These are phyloP conservation scores for Echium plantagineum DNA, from an alignment of 257 asterid genomes.

Conservation along the genomic window DNA sequence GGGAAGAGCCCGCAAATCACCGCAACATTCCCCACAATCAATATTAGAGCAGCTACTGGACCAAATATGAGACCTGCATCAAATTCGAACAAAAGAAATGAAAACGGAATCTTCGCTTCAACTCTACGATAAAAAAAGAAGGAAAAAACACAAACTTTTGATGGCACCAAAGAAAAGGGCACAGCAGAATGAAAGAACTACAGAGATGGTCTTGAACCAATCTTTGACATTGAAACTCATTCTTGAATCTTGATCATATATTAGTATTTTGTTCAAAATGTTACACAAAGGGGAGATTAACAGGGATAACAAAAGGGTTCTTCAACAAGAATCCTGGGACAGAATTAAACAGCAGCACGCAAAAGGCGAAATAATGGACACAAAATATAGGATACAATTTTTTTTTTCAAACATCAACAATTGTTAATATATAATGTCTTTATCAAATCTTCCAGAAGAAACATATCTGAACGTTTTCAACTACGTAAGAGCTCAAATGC, in stretches of 20 bases:
- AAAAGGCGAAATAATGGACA: neutral
- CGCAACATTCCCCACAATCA: conserved; percentile 59
- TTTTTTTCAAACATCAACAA: neutral
- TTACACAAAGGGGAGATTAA: neutral
- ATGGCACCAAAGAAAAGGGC: conserved; percentile 10
- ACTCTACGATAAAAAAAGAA: neutral
- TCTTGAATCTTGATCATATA: neutral
- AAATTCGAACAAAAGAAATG: neutral
- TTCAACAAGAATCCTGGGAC: neutral
- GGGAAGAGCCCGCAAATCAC: conserved; percentile 89
- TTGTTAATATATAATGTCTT: neutral
- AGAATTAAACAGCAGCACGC: neutral
- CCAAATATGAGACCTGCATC: conserved; percentile 71
- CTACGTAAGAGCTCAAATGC: no score
- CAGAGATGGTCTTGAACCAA: conserved; percentile 5
- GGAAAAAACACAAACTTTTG: conserved; percentile 4
- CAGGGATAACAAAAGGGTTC: neutral
- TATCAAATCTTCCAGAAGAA: neutral
- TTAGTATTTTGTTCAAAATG: neutral
- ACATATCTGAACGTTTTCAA: no score
- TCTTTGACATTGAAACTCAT: conserved; percentile 3
- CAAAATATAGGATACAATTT: neutral
- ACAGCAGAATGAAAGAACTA: conserved; percentile 4
- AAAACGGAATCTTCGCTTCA: no score
- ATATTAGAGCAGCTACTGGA: conserved; percentile 64